These are phyloP conservation scores for Pyrus communis DNA, from an alignment of 306 rosid genomes.

Conservation along the genomic window DNA sequence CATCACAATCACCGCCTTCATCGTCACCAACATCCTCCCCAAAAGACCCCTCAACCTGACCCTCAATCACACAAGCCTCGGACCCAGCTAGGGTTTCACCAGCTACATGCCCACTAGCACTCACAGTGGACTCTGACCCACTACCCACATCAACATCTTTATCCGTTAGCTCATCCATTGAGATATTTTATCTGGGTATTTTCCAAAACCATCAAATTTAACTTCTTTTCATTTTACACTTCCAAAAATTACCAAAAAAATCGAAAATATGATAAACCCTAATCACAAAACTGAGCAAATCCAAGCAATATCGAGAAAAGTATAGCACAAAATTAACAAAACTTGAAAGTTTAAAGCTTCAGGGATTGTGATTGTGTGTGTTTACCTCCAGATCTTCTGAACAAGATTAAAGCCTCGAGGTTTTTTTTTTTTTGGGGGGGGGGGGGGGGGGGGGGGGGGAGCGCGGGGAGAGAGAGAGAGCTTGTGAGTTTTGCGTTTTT, in stretches of 20 bases:
- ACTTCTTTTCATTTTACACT: neutral
- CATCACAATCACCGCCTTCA: slow-evolving; percentile 48
- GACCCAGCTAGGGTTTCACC: slow-evolving; percentile 30
- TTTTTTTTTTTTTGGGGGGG: too few relatives aligned
- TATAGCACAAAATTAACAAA: neutral
- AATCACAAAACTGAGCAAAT: slow-evolving; percentile 17
- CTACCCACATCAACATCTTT: slow-evolving; percentile 28
- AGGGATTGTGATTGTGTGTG: slow-evolving; percentile 4
- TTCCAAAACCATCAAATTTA: slow-evolving; percentile 18
- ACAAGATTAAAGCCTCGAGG: slow-evolving; percentile 22
- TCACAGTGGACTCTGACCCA: slow-evolving; percentile 36
- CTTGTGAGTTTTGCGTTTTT: neutral
- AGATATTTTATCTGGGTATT: slow-evolving; percentile 33
- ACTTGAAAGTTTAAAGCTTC: neutral
- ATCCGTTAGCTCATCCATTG: slow-evolving; percentile 61
- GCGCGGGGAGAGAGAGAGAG: neutral
- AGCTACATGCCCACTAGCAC: slow-evolving; percentile 27
- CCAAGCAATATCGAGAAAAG: slow-evolving; percentile 6
- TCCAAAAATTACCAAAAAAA: neutral
- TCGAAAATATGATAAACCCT: slow-evolving; percentile 30
- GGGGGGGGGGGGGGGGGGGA: slow-evolving; percentile 32
- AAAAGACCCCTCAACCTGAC: slow-evolving; percentile 28
- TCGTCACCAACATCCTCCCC: slow-evolving; percentile 25
- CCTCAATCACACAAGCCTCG: slow-evolving; percentile 10
- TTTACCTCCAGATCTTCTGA: slow-evolving; percentile 63